Evolutionary conservation across 371 early-diverging fungal genomes (phyloP).

Genomic region (Lichtheimia ramosa): DNA sequence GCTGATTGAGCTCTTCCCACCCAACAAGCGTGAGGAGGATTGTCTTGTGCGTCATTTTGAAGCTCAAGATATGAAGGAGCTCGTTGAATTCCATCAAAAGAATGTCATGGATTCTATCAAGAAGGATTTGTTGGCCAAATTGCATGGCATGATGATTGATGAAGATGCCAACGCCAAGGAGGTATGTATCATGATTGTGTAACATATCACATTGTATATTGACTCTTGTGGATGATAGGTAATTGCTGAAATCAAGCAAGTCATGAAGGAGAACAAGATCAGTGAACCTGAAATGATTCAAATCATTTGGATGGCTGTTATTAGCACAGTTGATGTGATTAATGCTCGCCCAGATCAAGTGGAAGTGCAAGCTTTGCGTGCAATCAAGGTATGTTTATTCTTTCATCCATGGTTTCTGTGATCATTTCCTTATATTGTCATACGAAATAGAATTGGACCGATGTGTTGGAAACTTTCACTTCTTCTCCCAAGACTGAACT

Average conservation of each 20-base stretch:
- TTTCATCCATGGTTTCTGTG: not conserved
- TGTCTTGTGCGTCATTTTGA: conserved; percentile 90
- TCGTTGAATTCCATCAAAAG: conserved; percentile 80
- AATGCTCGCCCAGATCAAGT: conserved; percentile 78
- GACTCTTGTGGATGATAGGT: conserved; percentile 43
- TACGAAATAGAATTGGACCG: conserved; percentile 56
- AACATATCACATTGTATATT: not conserved
- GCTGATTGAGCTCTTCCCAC: conserved; percentile 89
- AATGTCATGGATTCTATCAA: conserved; percentile 70
- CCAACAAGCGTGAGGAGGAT: conserved; percentile 86
- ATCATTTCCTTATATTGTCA: not conserved
- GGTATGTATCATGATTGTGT: conserved; percentile 28
- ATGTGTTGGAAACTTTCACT: conserved; percentile 72
- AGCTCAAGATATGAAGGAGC: conserved; percentile 84
- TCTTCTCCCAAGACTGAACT: conserved; percentile 85
- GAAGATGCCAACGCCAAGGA: conserved; percentile 51
- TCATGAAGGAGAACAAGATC: conserved; percentile 74
- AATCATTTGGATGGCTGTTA: conserved; percentile 81
- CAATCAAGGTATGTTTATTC: conserved; percentile 39
- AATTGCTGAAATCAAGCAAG: conserved; percentile 60
- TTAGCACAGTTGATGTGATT: conserved; percentile 76
- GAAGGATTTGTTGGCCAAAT: conserved; percentile 57
- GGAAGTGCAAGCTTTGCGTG: conserved; percentile 71
- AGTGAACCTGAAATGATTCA: conserved; percentile 73
- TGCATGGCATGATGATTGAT: conserved; percentile 55